A percentile compares a stretch with the other conserved stretches of the same genome.
Evolutionary conservation across 495 filamentous ascomycete genomes (phyloP).

Genomic region (Penicillium parvum): DNA sequence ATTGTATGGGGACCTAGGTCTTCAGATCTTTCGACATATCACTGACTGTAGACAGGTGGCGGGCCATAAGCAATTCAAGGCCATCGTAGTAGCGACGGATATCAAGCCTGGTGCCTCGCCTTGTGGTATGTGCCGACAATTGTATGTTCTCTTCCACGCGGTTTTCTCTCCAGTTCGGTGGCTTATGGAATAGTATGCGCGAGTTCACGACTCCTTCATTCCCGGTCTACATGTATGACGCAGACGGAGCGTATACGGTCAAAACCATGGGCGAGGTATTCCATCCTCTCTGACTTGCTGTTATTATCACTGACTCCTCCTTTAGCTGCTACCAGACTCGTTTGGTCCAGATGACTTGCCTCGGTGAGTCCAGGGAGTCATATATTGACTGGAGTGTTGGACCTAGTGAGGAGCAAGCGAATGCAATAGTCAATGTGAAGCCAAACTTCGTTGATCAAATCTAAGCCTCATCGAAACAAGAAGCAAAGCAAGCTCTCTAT

Average conservation of each 20-base stretch:
- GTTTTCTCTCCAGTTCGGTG: neutral
- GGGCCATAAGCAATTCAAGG: constrained; percentile 68
- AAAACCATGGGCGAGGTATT: constrained; percentile 64
- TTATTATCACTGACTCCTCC: constrained; percentile 1
- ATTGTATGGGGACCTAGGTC: constrained; percentile 44
- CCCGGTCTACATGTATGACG: constrained; percentile 92
- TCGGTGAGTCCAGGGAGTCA: neutral
- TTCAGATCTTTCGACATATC: neutral
- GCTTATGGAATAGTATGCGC: constrained; percentile 53
- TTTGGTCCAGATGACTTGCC: constrained; percentile 60
- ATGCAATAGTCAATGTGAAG: too few species aligned
- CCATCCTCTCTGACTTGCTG: neutral
- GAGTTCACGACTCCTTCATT: constrained; percentile 66
- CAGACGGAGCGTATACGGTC: constrained; percentile 61
- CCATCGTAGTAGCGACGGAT: constrained; percentile 83
- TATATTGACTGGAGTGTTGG: neutral
- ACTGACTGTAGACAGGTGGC: constrained; percentile 36
- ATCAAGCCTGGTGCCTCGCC: constrained; percentile 65
- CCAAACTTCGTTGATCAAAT: too few species aligned
- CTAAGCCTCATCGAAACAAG: neutral
- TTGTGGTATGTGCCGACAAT: constrained; percentile 63
- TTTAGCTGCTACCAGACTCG: constrained; percentile 64
- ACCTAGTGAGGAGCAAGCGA: constrained; percentile 8
- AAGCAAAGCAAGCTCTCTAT: constrained; percentile 6
- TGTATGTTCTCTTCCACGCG: constrained; percentile 21